Evolutionary conservation across 352 stramenopile genomes (phyloP).

Genomic region (Pythium sukuiense): DNA sequence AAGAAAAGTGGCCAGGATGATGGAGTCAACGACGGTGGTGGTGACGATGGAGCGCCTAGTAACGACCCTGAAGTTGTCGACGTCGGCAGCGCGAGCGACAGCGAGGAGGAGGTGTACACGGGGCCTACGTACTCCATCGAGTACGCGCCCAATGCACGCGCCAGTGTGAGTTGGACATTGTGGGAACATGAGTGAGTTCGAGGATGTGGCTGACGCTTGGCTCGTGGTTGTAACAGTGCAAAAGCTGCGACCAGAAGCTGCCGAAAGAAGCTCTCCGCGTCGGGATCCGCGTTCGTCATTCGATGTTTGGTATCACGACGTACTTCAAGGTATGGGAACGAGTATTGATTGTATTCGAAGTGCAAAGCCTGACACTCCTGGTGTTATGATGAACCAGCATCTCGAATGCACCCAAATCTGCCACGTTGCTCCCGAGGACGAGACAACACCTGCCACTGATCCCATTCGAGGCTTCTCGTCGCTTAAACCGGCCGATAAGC

Average conservation of each 20-base stretch:
- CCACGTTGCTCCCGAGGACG: not conserved
- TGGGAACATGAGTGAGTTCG: not conserved
- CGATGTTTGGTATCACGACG: constrained; percentile 74
- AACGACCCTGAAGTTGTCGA: constrained; percentile 9
- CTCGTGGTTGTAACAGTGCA: constrained; percentile 47
- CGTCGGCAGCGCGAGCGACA: constrained; percentile 26
- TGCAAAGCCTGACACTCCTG: no score
- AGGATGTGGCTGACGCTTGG: not conserved
- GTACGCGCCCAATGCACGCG: constrained; percentile 56
- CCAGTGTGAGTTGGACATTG: constrained; percentile 39
- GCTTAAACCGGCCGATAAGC: constrained; percentile 46
- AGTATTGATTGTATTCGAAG: no score
- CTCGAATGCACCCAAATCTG: constrained; percentile 49
- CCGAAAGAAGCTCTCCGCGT: constrained; percentile 44
- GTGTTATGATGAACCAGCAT: constrained; percentile 26
- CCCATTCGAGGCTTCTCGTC: constrained; percentile 48
- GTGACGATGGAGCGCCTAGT: not conserved
- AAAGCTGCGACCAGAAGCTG: constrained; percentile 74
- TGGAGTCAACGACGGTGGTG: constrained; percentile 33
- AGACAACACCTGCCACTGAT: constrained; percentile 17
- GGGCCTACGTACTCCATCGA: constrained; percentile 68
- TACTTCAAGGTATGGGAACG: constrained; percentile 68
- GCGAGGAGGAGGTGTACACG: constrained; percentile 41
- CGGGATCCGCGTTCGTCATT: constrained; percentile 64
- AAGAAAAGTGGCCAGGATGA: constrained; percentile 18